phyloP scores from a whole-genome alignment of 805 yeast species.

The Kluyveromyces siamensis region DNA sequence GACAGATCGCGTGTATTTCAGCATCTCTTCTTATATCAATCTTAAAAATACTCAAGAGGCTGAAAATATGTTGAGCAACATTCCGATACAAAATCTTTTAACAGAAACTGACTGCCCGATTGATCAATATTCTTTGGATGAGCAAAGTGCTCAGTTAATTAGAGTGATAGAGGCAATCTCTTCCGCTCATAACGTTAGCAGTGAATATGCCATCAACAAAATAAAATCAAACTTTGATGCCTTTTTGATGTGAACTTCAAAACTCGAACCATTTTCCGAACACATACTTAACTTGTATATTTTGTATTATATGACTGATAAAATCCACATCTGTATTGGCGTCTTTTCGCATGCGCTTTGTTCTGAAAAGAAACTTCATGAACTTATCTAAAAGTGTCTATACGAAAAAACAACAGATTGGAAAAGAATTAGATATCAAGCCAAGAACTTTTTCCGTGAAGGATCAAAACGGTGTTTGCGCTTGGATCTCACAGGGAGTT shows the following conservation, averaged over 20 bases:
- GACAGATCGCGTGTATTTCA: conserved; percentile 21
- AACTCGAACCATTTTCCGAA: too few species aligned
- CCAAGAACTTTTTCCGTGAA: too few species aligned
- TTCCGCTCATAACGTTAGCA: conserved; percentile 4
- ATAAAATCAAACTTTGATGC: conserved; percentile 11
- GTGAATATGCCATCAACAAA: conserved; percentile 5
- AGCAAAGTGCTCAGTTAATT: conserved; percentile 8
- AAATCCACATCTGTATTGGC: background rate
- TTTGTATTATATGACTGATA: too few species aligned
- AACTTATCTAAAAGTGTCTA: background rate
- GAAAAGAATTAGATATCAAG: background rate
- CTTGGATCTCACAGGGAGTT: background rate
- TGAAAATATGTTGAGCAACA: conserved; percentile 17
- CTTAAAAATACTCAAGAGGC: conserved; percentile 25
- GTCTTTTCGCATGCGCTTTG: background rate
- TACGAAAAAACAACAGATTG: background rate
- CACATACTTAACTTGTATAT: background rate
- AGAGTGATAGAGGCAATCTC: conserved; percentile 8
- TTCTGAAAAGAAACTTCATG: conserved; percentile 1
- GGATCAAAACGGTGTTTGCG: background rate
- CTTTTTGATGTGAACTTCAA: background rate
- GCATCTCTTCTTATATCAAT: conserved; percentile 22
- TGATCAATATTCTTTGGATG: conserved; percentile 4
- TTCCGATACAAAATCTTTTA: conserved; percentile 33
- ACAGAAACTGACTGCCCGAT: conserved; percentile 45